Base-by-base conservation (phyloP, 495 filamentous ascomycete genomes). In the Usnea hakonensis region DNA sequence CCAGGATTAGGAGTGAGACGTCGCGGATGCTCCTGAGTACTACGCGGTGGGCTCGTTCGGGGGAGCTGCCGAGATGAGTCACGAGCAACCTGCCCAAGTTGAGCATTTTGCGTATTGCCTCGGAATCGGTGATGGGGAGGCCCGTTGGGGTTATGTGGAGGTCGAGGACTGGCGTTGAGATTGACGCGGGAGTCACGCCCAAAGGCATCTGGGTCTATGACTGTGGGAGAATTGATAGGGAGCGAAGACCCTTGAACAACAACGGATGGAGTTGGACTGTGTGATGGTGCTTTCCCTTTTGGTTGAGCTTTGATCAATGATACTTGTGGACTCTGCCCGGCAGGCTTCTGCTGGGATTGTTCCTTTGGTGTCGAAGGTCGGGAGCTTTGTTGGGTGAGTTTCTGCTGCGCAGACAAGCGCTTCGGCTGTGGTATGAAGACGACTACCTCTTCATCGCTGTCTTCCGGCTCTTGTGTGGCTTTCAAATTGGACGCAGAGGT, bases 391-490 rank as follows among this genome's bases (percentile, higher is more conserved):
- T 68, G 67, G 67, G 69, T 52, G 36, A 70, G 56, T 67, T 76
- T 65, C 62, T 72, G 58, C 65, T 75, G 65, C 71, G 75, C 59
- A 70, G 73, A 61, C 65, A 69, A 38, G 70, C 77, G 58, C 72
- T 76, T 68, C 67, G 76, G 38, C 67, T 77, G 78, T 19, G 79
- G 79, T 43, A 80, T 78, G 65, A 83, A 80, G 33, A 85, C 79
- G 9, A 85, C 73, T 54, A 83, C 80, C 65, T 86, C 83, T 58
- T 85, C 84, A 30, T 85, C 83, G 55, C 79, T 82, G 9, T 60
- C 68, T 58, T 68, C 60, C 35, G 17, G 53, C 21, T 57, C 60
- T 33, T 56, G 53, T 38, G 33, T 30, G 9, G 53, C 38, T 52
- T 52, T 5, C 32, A 10, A 23, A 21, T 2, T 16, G 9, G 60